phyloP scores from a whole-genome alignment of 352 stramenopile species.

The Pilasporangium apinafurcum region DNA sequence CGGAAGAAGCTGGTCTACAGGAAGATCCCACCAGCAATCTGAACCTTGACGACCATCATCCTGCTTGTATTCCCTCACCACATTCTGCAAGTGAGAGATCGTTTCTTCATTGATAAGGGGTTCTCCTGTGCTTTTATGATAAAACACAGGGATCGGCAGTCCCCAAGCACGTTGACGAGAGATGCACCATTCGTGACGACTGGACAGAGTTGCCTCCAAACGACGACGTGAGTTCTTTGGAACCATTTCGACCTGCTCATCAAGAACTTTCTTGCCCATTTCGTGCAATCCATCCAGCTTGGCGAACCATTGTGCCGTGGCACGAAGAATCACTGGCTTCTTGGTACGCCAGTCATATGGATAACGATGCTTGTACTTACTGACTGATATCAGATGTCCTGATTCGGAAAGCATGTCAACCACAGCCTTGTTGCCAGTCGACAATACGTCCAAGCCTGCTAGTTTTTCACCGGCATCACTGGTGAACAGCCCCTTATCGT shows the following conservation, averaged over 20 bases:
- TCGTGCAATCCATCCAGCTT: conserved; percentile 92
- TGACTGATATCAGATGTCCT: conserved; percentile 80
- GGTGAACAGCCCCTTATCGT: conserved; percentile 74
- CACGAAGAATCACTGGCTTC: conserved; percentile 96
- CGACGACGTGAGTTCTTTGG: conserved; percentile 79
- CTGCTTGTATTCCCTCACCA: conserved; percentile 40
- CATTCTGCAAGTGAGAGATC: conserved; percentile 77
- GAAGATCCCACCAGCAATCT: conserved; percentile 96
- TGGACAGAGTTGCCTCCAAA: conserved; percentile 82
- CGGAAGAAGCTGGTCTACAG: conserved; percentile 60
- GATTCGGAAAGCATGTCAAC: conserved; percentile 77
- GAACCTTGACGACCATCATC: conserved; percentile 81
- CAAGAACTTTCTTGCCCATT: conserved; percentile 41
- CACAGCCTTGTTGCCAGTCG: conserved; percentile 91
- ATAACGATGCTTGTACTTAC: conserved; percentile 93
- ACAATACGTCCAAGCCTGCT: conserved; percentile 86
- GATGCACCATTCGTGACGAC: conserved; percentile 97
- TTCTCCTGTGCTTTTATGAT: conserved; percentile 86
- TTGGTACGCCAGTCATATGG: conserved; percentile 99
- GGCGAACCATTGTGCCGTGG: conserved; percentile 98
- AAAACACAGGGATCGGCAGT: conserved; percentile 98
- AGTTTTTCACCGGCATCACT: conserved; percentile 88
- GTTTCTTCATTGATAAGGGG: conserved; percentile 90
- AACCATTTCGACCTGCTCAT: conserved; percentile 89
- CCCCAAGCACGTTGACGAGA: conserved; percentile 97